phyloP scores from a whole-genome alignment of 1,284 basidiomycete genomes.

The Ganoderma leucocontextum region DNA sequence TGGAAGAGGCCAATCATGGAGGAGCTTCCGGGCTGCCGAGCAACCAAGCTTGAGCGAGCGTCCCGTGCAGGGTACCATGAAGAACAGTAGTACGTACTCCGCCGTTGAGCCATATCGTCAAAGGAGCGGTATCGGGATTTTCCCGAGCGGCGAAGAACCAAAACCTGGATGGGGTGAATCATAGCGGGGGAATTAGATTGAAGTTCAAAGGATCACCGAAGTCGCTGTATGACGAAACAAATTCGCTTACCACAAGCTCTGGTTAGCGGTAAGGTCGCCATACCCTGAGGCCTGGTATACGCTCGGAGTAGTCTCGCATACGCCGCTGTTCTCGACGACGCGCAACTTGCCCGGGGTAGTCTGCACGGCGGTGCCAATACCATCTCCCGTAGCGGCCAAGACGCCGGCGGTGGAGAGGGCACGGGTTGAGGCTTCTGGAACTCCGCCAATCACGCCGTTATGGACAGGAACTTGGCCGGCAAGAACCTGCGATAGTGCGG shows the following conservation, averaged over 20 bases:
- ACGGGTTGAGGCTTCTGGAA: slow-evolving; percentile 31
- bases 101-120: slow-evolving; percentile 73
- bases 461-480: slow-evolving; percentile 52
- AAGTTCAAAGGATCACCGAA: background rate
- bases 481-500: slow-evolving; percentile 28
- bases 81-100: slow-evolving; percentile 50
- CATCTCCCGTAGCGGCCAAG: slow-evolving; percentile 24
- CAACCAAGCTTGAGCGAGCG: slow-evolving; percentile 5
- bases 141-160: slow-evolving; percentile 75
- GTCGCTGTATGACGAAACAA: background rate
- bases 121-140: slow-evolving; percentile 61
- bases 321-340: slow-evolving; percentile 60
- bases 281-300: slow-evolving; percentile 70
- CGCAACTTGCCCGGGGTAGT: slow-evolving; percentile 57
- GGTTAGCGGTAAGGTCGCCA: slow-evolving; percentile 57
- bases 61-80: background rate
- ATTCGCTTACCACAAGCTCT: slow-evolving; percentile 61
- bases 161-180: slow-evolving; percentile 51
- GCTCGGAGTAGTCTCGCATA: slow-evolving; percentile 65
- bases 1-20: slow-evolving; percentile 76
- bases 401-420: slow-evolving; percentile 15
- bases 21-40: slow-evolving; percentile 63
- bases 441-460: slow-evolving; percentile 55
- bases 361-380: slow-evolving; percentile 10
- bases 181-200: background rate